Conservation (phyloP, 495 filamentous ascomycete species). For the Chaetomium cochliodes region DNA sequence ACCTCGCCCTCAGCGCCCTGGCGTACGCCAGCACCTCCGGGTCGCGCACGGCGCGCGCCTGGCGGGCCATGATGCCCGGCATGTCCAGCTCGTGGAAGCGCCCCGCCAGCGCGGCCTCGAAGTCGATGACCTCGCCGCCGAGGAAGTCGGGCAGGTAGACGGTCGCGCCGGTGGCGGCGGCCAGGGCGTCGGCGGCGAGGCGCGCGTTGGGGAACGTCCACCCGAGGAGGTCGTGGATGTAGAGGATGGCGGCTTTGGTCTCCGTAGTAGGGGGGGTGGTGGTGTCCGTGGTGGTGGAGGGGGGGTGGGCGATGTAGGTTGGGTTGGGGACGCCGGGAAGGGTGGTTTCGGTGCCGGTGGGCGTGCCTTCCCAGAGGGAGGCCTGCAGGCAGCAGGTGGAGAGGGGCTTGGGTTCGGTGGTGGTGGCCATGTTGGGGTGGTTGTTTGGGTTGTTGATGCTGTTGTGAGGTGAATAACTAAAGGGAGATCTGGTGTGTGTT, state of each 20-base stretch:
- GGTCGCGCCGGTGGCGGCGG: slow-evolving; percentile 48
- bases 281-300: slow-evolving; percentile 30
- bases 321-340: slow-evolving; percentile 40
- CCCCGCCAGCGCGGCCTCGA: slow-evolving; percentile 32
- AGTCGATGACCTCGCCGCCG: slow-evolving; percentile 40
- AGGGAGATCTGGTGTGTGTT: not conserved
- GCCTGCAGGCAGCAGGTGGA: slow-evolving; percentile 39
- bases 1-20: slow-evolving; percentile 41
- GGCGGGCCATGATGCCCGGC: slow-evolving; percentile 33
- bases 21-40: slow-evolving; percentile 56
- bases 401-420: not conserved
- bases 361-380: slow-evolving; percentile 51
- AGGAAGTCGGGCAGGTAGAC: slow-evolving; percentile 62
- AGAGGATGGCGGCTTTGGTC: slow-evolving; percentile 43
- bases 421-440: not conserved
- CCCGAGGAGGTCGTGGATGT: slow-evolving; percentile 59
- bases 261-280: slow-evolving; percentile 9
- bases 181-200: slow-evolving; percentile 57
- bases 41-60: slow-evolving; percentile 49
- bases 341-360: slow-evolving; percentile 40
- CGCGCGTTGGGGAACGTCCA: slow-evolving; percentile 59
- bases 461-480: not conserved
- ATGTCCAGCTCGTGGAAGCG: slow-evolving; percentile 45
- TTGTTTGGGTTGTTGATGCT: not conserved
- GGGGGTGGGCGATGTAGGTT: slow-evolving; percentile 46